Evolutionary conservation across 1,139 yeast genomes (phyloP), one percentile per base, ranked within the genome.

Genomic region (Spencermartinsiella ligniputridi): DNA sequence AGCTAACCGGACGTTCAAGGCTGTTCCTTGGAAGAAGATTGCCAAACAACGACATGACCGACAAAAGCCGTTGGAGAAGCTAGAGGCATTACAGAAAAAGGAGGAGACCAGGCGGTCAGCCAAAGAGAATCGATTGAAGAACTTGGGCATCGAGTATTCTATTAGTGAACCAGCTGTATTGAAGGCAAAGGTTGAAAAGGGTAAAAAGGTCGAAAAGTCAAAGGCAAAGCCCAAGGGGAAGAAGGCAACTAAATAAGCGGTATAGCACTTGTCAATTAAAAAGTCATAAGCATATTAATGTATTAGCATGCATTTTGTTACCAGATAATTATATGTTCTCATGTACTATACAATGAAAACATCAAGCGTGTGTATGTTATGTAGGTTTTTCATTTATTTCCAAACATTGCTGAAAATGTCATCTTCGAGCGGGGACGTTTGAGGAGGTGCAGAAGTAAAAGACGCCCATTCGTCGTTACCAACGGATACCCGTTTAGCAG

Each of bases 331-430:
- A n/a, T n/a, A n/a, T 22, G 11, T 22, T 6, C 25, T 22, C 11
- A 22, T 22, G 11, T 22, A 22, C 25, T 6, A 11, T 22, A 22
- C 25, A 22, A 22, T 6, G 6, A 22, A 22, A 11, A 6, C 11
- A 22, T 22, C 11, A 22, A 22, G n/a, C n/a, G n/a, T n/a, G n/a
- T n/a, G n/a, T n/a, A n/a, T n/a, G n/a, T n/a, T n/a, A n/a, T n/a
- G n/a, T n/a, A n/a, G n/a, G n/a, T n/a, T n/a, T n/a, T n/a, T n/a
- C n/a, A n/a, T 17, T 39, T 52, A 63, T 44, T 58, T 61, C 92
- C 90, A 83, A 4, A 83, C 90, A 59, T 79, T 80, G 44, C 76
- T 75, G 61, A 81, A 81, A 34, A 80, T 67, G 52, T 83, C 90
- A 50, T 83, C 88, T 48, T 78, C 83, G 35, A 74, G 61, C 4